Percentiles rank a stretch among this genome's conserved stretches.
phyloP scores from a whole-genome alignment of 2,329 filamentous ascomycete genomes.

The Penicillium sp. region DNA sequence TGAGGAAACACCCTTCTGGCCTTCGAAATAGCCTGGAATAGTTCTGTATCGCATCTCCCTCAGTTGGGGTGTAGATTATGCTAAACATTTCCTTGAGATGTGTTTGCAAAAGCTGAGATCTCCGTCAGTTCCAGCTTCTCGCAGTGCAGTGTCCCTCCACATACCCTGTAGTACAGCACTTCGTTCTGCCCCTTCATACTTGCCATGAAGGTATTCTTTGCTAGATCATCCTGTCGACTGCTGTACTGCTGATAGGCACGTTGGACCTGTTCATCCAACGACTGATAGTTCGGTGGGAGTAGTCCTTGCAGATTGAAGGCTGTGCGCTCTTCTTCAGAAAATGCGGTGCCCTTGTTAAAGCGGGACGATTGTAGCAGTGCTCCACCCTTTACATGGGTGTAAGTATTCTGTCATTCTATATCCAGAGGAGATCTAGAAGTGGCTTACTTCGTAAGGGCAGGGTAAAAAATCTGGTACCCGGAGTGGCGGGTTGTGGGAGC shows the following conservation, averaged over 20 bases:
- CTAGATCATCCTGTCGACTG: conserved; percentile 65
- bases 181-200: conserved; percentile 85
- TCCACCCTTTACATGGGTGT: conserved; percentile 14
- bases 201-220: conserved; percentile 87
- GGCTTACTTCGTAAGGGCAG: background rate
- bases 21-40: conserved; percentile 78
- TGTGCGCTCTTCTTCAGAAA: conserved; percentile 69
- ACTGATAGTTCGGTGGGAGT: conserved; percentile 73
- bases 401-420: no score
- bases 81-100: conserved; percentile 87
- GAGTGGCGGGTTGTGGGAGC: background rate
- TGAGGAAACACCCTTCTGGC: conserved; percentile 81
- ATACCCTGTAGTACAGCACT: conserved; percentile 76
- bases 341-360: conserved; percentile 85
- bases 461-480: background rate
- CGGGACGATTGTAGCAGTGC: conserved; percentile 65
- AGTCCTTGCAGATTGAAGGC: conserved; percentile 74
- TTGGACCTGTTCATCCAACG: conserved; percentile 73
- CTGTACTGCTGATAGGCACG: conserved; percentile 82
- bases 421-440: no score
- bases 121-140: background rate
- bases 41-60: conserved; percentile 85
- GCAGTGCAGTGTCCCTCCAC: conserved; percentile 14
- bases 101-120: conserved; percentile 67
- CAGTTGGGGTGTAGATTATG: conserved; percentile 88